Evolutionary conservation across 352 stramenopile genomes (phyloP), one percentile per base, ranked within the genome.

Genomic region (Globisporangium nunn): DNA sequence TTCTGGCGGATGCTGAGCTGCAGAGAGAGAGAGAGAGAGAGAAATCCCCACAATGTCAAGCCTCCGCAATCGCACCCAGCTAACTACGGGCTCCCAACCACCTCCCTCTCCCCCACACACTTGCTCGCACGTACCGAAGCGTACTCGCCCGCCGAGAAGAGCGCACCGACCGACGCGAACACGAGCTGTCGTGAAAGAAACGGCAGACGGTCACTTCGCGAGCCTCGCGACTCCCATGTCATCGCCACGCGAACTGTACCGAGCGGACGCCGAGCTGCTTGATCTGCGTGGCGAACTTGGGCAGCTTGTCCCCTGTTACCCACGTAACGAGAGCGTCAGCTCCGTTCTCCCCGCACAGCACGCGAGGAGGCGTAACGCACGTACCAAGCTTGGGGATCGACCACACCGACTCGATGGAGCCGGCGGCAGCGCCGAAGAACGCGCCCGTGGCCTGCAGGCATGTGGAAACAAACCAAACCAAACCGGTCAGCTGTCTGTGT

Each of bases 401-500:
- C 85, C 85, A 95, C 44, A 95, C 85, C 4, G 85, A 91, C 72
- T 95, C 83, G 35, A 93, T 63, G 23, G 81, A 85, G 58, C 85
- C 85, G 44, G 75, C 60, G 58, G 81, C 73, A 3, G 75, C 68
- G 56, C 85, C 85, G 56, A 89, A 91, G 63, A 93, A 91, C 35
- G 81, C 82, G 44, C 85, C 85, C 2, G 75, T 80, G 49, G 67
- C 78, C 82, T 93, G 60, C 28, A 39, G 6, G 17, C 17, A 53
- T 23, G 23, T 23, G 23, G 48, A 11, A 31, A 8, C 2, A 29
- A 31, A 10, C 2, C 46, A 51, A 6, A 2, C 7, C 23, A 2
- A 3, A 14, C 28, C 4, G 12, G 11, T 17, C 6, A 39, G 30
- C 12, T 5, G 28, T 12, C 3, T 46, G 40, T 17, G 15, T 14